These are phyloP conservation scores for Turritis glabra DNA, from an alignment of 345 rosid species.

Conservation along the genomic window DNA sequence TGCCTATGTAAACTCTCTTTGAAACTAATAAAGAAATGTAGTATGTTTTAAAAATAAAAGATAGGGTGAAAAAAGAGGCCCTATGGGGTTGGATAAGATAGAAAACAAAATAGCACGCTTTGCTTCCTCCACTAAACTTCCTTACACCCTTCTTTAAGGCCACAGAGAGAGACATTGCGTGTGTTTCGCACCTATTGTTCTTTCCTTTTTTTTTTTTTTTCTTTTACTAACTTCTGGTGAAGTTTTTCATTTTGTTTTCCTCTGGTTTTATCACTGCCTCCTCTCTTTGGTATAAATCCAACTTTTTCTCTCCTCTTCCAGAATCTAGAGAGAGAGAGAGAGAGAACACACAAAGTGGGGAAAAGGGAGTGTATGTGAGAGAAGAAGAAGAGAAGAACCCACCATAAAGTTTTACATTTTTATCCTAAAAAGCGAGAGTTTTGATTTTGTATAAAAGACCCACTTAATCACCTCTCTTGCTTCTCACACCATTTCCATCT, in stretches of 20 bases:
- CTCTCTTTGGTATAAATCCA: conserved; percentile 8
- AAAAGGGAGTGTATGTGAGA: conserved; percentile 19
- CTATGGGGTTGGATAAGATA: conserved; percentile 20
- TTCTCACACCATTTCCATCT: conserved; percentile 31
- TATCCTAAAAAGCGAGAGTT: conserved; percentile 24
- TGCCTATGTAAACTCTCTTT: too few species aligned
- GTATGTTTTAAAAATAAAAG: too few species aligned
- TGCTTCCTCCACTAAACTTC: conserved; percentile 58
- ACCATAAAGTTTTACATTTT: conserved; percentile 37
- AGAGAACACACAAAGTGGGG: conserved; percentile 6
- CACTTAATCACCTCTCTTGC: conserved; percentile 12
- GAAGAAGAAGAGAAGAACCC: conserved; percentile 26
- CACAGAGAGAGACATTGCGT: conserved; percentile 50
- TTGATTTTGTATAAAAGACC: conserved; percentile 36
- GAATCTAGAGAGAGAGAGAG: conserved; percentile 9
- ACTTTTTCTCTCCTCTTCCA: conserved; percentile 7
- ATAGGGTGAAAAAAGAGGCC: neutral
- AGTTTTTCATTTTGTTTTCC: neutral
- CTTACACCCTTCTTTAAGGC: conserved; percentile 27
- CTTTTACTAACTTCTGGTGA: conserved; percentile 1
- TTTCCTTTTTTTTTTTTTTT: neutral
- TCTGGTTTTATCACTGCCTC: conserved; percentile 32
- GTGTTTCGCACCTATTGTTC: conserved; percentile 39
- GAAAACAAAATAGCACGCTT: conserved; percentile 42
- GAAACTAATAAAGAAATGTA: neutral